A percentile compares a stretch with the other conserved stretches of the same genome.
phyloP scores from a whole-genome alignment of 306 rosid species.

The Datisca glomerata region DNA sequence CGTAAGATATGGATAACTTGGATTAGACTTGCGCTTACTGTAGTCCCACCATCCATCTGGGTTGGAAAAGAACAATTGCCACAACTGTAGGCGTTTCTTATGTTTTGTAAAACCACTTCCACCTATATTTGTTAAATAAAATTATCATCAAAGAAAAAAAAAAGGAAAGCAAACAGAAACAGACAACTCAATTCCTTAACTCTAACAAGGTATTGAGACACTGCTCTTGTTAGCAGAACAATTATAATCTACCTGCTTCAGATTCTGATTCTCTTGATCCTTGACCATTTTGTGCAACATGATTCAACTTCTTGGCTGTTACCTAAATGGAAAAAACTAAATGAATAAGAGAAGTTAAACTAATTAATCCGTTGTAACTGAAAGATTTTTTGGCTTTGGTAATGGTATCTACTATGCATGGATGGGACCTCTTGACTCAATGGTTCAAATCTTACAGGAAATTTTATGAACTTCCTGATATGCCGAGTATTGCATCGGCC shows the following conservation, averaged over 20 bases:
- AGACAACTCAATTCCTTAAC: too few species aligned
- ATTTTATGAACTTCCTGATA: too few species aligned
- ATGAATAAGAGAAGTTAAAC: too few species aligned
- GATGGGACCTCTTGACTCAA: too few species aligned
- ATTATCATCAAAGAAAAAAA: conserved; percentile 14
- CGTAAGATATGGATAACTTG: conserved; percentile 48
- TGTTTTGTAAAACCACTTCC: conserved; percentile 13
- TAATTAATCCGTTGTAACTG: too few species aligned
- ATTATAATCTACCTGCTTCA: conserved; percentile 8
- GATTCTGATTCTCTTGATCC: conserved; percentile 1
- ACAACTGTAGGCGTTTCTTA: conserved; percentile 38
- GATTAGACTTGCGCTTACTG: conserved; percentile 41
- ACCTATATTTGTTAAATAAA: conserved; percentile 14
- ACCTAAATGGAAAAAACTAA: conserved; percentile 24
- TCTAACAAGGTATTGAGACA: too few species aligned
- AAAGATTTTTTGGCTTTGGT: too few species aligned
- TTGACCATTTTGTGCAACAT: conserved; percentile 18
- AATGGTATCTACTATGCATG: too few species aligned
- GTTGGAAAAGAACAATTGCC: conserved; percentile 68
- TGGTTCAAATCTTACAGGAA: too few species aligned
- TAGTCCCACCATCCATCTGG: conserved; percentile 86
- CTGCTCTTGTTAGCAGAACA: neutral
- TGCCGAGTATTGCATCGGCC: too few species aligned
- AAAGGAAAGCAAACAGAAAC: conserved; percentile 1
- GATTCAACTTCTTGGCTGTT: conserved; percentile 39